Evolutionary conservation across 371 early-diverging fungal species (phyloP), one percentile per base, ranked within the genome.

Genomic region (Paraphysoderma sedebokerense): DNA sequence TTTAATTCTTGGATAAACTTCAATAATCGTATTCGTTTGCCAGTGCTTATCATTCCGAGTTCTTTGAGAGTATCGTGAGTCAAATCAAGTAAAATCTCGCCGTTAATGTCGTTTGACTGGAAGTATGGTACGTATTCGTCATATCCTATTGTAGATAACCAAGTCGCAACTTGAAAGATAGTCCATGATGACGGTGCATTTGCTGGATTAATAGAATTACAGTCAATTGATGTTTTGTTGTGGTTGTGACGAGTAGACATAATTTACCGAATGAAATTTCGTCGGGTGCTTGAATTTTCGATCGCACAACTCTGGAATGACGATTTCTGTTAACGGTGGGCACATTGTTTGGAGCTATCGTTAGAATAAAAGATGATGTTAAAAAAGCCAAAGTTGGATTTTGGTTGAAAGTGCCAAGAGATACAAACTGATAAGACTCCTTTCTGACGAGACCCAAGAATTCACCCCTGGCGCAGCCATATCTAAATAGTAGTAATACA

Each of bases 361-460:
- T n/a, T 12, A 23, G 19, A 15, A 41, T n/a, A n/a, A n/a, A n/a
- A n/a, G n/a, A n/a, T n/a, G n/a, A n/a, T n/a, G n/a, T n/a, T n/a
- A 31, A 1, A 36, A 28, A 19, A 17, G 11, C 9, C 5, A 22
- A 17, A 38, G 41, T 29, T 24, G 12, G 28, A 44, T 28, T 8
- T 24, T 26, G 11, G 12, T 44, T 27, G 29, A 13, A 20, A 23
- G 28, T 24, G 24, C 22, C 19, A 40, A 9, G 29, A 15, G 11
- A 24, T 15, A 51, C 62, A 58, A 56, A 67, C 67, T 61, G 24
- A 67, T 67, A 47, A 67, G 55, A 31, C 55, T 61, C 50, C 59
- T 60, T 46, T 57, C 65, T 42, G 61, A 48, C 23, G 65, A 65
- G 15, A 67, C 68, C 68, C 68, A 67, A 4, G 60, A 50, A 3